Conservation (phyloP, 2,329 filamentous ascomycete genomes). For the Monosporascus sp. region DNA sequence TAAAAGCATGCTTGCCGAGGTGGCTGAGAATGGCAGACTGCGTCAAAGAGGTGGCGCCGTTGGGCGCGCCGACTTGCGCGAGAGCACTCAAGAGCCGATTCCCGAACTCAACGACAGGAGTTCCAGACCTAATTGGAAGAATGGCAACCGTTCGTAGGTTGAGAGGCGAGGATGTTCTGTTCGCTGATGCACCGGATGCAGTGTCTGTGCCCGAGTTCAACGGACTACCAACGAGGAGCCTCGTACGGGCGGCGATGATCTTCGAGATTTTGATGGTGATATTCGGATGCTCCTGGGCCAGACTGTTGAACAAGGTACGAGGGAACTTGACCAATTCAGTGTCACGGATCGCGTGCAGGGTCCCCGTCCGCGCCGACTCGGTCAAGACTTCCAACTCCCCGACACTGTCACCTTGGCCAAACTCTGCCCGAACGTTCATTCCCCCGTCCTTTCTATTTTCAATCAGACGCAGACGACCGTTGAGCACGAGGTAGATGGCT, state of each 20-base stretch:
- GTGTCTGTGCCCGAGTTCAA: conserved; percentile 60
- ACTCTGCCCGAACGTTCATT: conserved; percentile 84
- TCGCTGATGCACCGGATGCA: conserved; percentile 51
- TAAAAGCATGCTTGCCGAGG: conserved; percentile 92
- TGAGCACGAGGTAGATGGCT: conserved; percentile 95
- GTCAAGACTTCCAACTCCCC: conserved; percentile 96
- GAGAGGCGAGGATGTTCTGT: conserved; percentile 74
- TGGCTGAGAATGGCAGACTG: conserved; percentile 93
- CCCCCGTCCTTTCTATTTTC: conserved; percentile 75
- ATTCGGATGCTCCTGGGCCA: conserved; percentile 92
- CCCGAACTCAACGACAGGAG: conserved; percentile 94
- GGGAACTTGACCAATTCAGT: conserved; percentile 96
- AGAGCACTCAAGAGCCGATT: conserved; percentile 81
- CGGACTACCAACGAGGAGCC: conserved; percentile 78
- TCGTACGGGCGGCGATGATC: conserved; percentile 94
- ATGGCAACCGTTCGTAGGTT: conserved; percentile 92
- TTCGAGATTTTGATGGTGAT: conserved; percentile 99
- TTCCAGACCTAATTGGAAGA: conserved; percentile 81
- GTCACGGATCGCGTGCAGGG: conserved; percentile 90
- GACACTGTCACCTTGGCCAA: conserved; percentile 94
- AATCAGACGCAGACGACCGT: conserved; percentile 81
- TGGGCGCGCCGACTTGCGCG: conserved; percentile 80
- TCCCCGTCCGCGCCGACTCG: conserved; percentile 84
- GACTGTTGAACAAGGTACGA: conserved; percentile 91
- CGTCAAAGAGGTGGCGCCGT: conserved; percentile 86